Evolutionary conservation across 2,329 filamentous ascomycete species (phyloP).

Genomic region (Chaetomiaceae sp.): DNA sequence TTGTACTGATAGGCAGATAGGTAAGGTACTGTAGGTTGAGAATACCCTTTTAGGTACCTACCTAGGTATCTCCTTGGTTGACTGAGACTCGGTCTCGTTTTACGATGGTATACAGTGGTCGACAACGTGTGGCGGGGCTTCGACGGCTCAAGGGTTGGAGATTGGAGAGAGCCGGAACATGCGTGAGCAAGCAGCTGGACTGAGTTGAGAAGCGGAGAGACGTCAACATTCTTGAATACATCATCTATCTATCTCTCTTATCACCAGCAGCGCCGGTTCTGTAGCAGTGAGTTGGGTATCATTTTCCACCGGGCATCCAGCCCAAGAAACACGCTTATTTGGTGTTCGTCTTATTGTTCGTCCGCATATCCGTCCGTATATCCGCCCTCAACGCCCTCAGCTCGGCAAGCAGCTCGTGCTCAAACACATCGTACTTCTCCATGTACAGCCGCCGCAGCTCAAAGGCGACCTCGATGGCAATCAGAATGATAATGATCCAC

Average conservation of each 20-base stretch:
- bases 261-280: background rate
- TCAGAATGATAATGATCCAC: constrained; percentile 93
- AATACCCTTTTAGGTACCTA: too few relatives aligned
- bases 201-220: background rate
- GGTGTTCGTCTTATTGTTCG: background rate
- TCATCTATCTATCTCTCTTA: background rate
- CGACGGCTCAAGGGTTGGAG: too few relatives aligned
- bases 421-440: constrained; percentile 36
- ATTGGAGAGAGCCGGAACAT: too few relatives aligned
- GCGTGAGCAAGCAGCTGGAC: too few relatives aligned
- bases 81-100: too few relatives aligned
- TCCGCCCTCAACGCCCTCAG: constrained; percentile 19
- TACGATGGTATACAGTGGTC: too few relatives aligned
- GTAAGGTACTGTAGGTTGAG: too few relatives aligned
- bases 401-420: constrained; percentile 21
- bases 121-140: too few relatives aligned
- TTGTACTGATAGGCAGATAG: too few relatives aligned
- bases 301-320: constrained; percentile 4
- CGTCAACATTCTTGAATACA: background rate
- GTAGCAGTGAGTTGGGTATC: constrained; percentile 23
- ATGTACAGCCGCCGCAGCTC: constrained; percentile 72
- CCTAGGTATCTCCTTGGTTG: too few relatives aligned
- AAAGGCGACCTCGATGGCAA: constrained; percentile 86
- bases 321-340: background rate
- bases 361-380: constrained; percentile 4